Evolutionary conservation across 805 yeast species (phyloP), one percentile per base, ranked within the genome.

Genomic region (Cyberlindnera nakhonratchasimensis): DNA sequence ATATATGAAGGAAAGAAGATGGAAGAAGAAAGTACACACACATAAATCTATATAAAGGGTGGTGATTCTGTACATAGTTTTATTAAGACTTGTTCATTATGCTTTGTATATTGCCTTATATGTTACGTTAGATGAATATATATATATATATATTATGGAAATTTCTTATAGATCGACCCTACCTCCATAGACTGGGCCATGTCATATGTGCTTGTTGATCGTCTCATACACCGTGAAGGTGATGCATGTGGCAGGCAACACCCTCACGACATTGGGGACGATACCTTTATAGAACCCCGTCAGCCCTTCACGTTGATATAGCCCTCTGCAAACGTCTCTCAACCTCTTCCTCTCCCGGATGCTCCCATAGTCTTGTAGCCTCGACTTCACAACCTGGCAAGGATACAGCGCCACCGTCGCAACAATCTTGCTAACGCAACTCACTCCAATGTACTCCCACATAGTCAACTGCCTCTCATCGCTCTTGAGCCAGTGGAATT

Each of bases 181-280:
- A n/a, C n/a, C n/a, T n/a, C n/a, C n/a, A n/a, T n/a, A n/a, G n/a
- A n/a, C n/a, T n/a, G n/a, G n/a, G n/a, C n/a, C n/a, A n/a, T n/a
- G n/a, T n/a, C n/a, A 40, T 6, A 38, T 13, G 8, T 21, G 10
- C 39, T 40, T 58, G 39, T 66, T 72, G 48, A 77, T 67, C 29
- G 74, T 69, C 58, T 93, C 99, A 56, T 93, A 93, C 5, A 85
- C 85, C 5, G 84, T 70, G 59, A 93, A 88, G 0, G 98, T 93
- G 11, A 90, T 75, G 57, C 96, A 86, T 4, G 97, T 90, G 2
- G 96, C 89, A 0, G 99, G 99, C 5, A 93, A 72, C 1, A 91
- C 96, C 35, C 98, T 69, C 2, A 86, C 45, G 14, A 91, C 58
- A 50, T 89, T 90, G 2, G 96, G 83, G 2, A 78, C 64, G 14